Percentiles rank a stretch among this genome's conserved stretches.
Conservation (phyloP, 2,329 filamentous ascomycete species). For the Botryotinia globosa region DNA sequence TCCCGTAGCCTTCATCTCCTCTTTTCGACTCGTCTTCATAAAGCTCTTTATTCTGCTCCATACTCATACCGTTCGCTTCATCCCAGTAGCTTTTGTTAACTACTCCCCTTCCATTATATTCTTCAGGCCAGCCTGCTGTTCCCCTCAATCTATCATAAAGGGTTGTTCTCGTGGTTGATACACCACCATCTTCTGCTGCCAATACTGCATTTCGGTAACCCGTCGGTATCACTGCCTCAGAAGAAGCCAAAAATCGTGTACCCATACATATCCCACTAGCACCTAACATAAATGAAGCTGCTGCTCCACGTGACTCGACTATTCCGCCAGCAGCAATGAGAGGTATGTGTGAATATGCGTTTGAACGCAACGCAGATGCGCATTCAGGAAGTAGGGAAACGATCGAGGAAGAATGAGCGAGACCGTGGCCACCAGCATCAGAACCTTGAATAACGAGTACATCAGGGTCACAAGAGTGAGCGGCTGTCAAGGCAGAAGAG, state of each 20-base stretch:
- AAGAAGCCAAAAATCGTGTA: conserved; percentile 48
- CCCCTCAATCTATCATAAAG: conserved; percentile 53
- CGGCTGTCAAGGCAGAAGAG: conserved; percentile 31
- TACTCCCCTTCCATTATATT: conserved; percentile 57
- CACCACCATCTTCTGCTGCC: conserved; percentile 48
- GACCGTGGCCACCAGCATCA: conserved; percentile 42
- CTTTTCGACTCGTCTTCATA: conserved; percentile 47
- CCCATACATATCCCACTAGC: conserved; percentile 48
- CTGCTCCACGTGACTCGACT: conserved; percentile 39
- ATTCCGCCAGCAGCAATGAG: conserved; percentile 41
- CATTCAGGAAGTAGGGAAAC: conserved; percentile 41
- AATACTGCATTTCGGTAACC: conserved; percentile 50
- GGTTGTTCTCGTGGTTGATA: conserved; percentile 48
- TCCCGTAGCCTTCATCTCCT: conserved; percentile 53
- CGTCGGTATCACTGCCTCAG: conserved; percentile 46
- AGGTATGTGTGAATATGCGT: conserved; percentile 32
- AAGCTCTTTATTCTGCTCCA: conserved; percentile 42
- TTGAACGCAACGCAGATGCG: conserved; percentile 33
- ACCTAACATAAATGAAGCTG: conserved; percentile 40
- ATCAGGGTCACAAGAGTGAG: conserved; percentile 34
- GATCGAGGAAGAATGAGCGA: conserved; percentile 36
- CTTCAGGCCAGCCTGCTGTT: conserved; percentile 55
- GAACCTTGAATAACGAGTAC: conserved; percentile 40
- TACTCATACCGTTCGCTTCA: conserved; percentile 39
- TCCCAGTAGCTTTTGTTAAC: conserved; percentile 53